Evolutionary conservation across 106 monocot genomes (phyloP).

Genomic region (Dioscorea alata): DNA sequence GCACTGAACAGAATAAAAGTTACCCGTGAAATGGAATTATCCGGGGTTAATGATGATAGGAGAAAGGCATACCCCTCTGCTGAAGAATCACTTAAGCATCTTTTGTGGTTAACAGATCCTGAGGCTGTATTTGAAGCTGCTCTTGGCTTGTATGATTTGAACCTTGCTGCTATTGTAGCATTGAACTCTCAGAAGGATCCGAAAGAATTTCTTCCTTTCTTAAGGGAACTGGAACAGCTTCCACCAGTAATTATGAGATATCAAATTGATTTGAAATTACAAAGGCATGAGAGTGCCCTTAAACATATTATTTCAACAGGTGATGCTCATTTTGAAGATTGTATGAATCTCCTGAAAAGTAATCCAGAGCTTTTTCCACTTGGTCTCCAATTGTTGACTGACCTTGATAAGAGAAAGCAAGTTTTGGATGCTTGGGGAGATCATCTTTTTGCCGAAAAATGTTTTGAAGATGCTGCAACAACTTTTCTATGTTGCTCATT

Average conservation of each 20-base stretch:
- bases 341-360: conserved; percentile 68
- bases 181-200: conserved; percentile 97
- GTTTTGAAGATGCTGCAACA: conserved; percentile 74
- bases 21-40: conserved; percentile 74
- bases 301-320: conserved; percentile 76
- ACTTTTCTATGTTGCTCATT: conserved; percentile 69
- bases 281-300: conserved; percentile 74
- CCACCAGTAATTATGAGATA: conserved; percentile 63
- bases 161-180: conserved; percentile 95
- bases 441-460: conserved; percentile 59
- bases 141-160: conserved; percentile 92
- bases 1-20: conserved; percentile 83
- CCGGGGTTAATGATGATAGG: conserved; percentile 28
- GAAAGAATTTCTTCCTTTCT: conserved; percentile 92
- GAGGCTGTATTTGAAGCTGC: conserved; percentile 85
- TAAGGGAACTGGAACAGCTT: conserved; percentile 61
- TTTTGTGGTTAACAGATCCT: conserved; percentile 82
- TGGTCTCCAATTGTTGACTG: conserved; percentile 64
- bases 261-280: conserved; percentile 75
- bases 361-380: conserved; percentile 83
- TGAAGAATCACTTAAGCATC: conserved; percentile 92
- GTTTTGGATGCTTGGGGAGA: conserved; percentile 92
- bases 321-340: conserved; percentile 64
- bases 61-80: conserved; percentile 61
- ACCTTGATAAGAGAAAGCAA: conserved; percentile 38